Evolutionary conservation across 2,329 filamentous ascomycete genomes (phyloP).

Genomic region (Domatiomyces catenatus): DNA sequence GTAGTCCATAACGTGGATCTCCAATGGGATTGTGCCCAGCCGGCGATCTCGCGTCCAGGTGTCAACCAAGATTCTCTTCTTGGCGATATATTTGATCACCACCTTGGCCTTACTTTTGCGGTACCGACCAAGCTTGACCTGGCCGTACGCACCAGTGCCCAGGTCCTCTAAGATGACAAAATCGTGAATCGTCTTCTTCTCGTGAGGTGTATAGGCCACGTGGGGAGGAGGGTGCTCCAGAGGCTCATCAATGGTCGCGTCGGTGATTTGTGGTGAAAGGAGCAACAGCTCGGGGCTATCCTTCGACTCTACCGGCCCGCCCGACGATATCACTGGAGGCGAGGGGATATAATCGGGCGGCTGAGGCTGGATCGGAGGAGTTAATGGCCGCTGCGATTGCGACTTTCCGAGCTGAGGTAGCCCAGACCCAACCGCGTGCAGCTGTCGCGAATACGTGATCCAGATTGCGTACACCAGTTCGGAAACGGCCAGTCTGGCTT

Average conservation of each 20-base stretch:
- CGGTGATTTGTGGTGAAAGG: slow-evolving; percentile 34
- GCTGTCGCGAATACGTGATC: slow-evolving; percentile 89
- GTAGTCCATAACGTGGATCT: slow-evolving; percentile 94
- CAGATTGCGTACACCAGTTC: slow-evolving; percentile 90
- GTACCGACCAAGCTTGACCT: slow-evolving; percentile 86
- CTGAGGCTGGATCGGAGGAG: slow-evolving; percentile 63
- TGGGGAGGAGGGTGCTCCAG: slow-evolving; percentile 21
- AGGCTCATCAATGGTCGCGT: slow-evolving; percentile 29
- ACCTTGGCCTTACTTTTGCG: slow-evolving; percentile 64
- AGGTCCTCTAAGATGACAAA: slow-evolving; percentile 93
- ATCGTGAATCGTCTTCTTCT: slow-evolving; percentile 75
- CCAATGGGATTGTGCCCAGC: slow-evolving; percentile 83
- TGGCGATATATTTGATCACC: slow-evolving; percentile 95
- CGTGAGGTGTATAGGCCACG: slow-evolving; percentile 19
- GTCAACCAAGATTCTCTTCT: slow-evolving; percentile 88
- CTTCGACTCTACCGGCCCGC: slow-evolving; percentile 19
- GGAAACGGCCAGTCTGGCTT: slow-evolving; percentile 40
- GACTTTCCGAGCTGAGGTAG: slow-evolving; percentile 39
- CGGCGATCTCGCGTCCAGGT: slow-evolving; percentile 93
- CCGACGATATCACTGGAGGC: slow-evolving; percentile 17
- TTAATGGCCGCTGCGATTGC: slow-evolving; percentile 46
- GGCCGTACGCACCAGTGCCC: slow-evolving; percentile 94
- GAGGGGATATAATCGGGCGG: slow-evolving; percentile 49
- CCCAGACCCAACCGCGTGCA: slow-evolving; percentile 58
- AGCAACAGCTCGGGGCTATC: slow-evolving; percentile 26